Base-by-base conservation (phyloP, 306 rosid genomes). In the Prosopis cineraria region DNA sequence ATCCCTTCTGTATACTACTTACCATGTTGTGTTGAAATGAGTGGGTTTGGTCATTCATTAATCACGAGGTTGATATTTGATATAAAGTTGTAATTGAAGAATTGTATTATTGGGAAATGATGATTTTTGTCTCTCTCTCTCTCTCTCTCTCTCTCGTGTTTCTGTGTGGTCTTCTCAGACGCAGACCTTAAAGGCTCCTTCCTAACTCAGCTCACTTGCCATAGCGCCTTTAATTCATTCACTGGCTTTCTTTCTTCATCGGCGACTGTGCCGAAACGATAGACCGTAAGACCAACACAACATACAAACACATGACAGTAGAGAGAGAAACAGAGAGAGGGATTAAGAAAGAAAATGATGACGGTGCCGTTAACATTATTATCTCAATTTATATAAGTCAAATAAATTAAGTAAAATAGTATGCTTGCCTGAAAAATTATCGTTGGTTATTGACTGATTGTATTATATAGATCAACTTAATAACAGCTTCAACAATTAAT, bases 91-190 rank as follows among this genome's bases (percentile, higher is more conserved):
- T 79, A 82, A 77, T 79, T 77, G 80, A 16, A 63, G 69, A 31
- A 63, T 7, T 7, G 44, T 72, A 86, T 93, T 86, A 88, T 93
- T 90, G 90, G 83, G 74, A 86, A 85, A 93, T 88, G 88, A 93
- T 93, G 88, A 91, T 84, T 88, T 77, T 89, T 89, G 83, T 85
- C 85, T 63, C 1, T 48, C 24, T 48, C 56, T 79, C 10, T 59
- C 70, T 82, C 77, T 79, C 68, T 39, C 50, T 68, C 27, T 68
- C 67, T 77, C 66, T 37, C 36, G 44, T 17, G 22, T 72, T 30
- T 3, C 56, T 36, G 68, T 37, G 27, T 67, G 82, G 80, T 83
- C 71, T 85, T 78, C 87, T 68, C 91, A 84, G 90, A 69, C 85
- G 53, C 90, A 84, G 91, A 78, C 50, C 84, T 72, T 82, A 83